Percentiles rank a stretch among this genome's conserved stretches.
Evolutionary conservation across 257 asterid genomes (phyloP).

Genomic region (Nicotiana tomentosiformis): DNA sequence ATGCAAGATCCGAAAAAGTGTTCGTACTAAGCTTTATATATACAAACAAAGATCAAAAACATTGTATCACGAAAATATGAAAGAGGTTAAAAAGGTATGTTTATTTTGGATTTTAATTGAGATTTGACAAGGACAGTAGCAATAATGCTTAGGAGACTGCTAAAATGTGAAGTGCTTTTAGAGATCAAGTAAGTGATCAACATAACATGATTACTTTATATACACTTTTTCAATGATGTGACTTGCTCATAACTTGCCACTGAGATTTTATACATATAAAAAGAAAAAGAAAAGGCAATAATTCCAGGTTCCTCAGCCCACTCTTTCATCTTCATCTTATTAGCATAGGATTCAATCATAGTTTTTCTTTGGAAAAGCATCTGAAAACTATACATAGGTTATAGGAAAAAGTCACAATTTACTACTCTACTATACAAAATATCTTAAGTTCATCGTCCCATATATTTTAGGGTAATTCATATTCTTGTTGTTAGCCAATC

Average conservation of each 20-base stretch:
- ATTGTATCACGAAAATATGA: background rate
- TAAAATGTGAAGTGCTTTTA: slow-evolving; percentile 5
- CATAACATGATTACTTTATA: slow-evolving; percentile 10
- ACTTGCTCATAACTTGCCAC: slow-evolving; percentile 12
- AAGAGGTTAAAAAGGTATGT: background rate
- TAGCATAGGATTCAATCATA: background rate
- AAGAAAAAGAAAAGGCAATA: background rate
- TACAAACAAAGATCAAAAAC: background rate
- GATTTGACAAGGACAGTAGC: background rate
- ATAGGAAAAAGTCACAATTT: background rate
- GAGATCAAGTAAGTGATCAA: slow-evolving; percentile 7
- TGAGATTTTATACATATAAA: background rate
- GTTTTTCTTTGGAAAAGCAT: background rate
- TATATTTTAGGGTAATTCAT: background rate
- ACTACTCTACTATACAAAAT: background rate
- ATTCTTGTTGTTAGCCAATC: background rate
- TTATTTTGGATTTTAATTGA: background rate
- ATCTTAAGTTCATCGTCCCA: background rate
- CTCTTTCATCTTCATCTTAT: background rate
- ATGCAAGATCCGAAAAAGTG: accelerated
- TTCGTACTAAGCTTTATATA: background rate
- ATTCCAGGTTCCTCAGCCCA: slow-evolving; percentile 2
- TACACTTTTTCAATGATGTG: slow-evolving; percentile 1
- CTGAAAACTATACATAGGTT: background rate
- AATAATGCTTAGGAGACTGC: background rate